Evolutionary conservation across 2,329 filamentous ascomycete species (phyloP).

Genomic region (Lecanicillium sp.): DNA sequence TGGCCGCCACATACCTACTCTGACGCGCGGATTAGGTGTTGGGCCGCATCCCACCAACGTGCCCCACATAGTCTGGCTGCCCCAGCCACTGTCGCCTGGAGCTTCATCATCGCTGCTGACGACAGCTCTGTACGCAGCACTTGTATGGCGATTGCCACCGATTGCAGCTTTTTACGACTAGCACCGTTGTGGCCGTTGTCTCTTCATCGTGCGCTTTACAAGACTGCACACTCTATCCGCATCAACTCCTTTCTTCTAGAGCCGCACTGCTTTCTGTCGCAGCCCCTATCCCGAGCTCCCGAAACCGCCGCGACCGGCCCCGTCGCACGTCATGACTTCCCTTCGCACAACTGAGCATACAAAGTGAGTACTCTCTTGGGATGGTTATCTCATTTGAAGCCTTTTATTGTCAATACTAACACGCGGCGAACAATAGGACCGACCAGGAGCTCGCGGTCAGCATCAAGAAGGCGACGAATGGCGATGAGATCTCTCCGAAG

Average conservation of each 20-base stretch:
- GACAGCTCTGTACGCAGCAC: constrained; percentile 9
- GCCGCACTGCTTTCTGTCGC: not conserved
- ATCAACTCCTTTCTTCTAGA: not conserved
- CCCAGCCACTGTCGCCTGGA: constrained; percentile 9
- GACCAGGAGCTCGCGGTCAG: constrained; percentile 63
- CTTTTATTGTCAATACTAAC: not conserved
- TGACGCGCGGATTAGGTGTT: constrained; percentile 3
- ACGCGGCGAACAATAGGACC: constrained; percentile 37
- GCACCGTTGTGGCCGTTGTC: not conserved
- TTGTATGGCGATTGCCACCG: too few relatives aligned
- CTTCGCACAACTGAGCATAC: constrained; percentile 9
- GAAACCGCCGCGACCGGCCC: constrained; percentile 4
- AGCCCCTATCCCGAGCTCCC: constrained; percentile 7
- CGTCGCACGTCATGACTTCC: constrained; percentile 7
- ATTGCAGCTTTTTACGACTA: not conserved
- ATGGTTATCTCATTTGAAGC: not conserved
- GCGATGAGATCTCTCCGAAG: constrained; percentile 61
- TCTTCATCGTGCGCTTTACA: too few relatives aligned
- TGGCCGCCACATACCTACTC: too few relatives aligned
- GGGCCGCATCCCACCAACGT: constrained; percentile 5
- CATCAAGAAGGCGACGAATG: constrained; percentile 62
- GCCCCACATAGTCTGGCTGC: constrained; percentile 7
- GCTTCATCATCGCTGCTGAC: constrained; percentile 9
- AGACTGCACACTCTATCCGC: too few relatives aligned
- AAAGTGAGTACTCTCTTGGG: constrained; percentile 5